Evolutionary conservation across 2,329 filamentous ascomycete genomes (phyloP).

Genomic region (Cladosporium sp.): DNA sequence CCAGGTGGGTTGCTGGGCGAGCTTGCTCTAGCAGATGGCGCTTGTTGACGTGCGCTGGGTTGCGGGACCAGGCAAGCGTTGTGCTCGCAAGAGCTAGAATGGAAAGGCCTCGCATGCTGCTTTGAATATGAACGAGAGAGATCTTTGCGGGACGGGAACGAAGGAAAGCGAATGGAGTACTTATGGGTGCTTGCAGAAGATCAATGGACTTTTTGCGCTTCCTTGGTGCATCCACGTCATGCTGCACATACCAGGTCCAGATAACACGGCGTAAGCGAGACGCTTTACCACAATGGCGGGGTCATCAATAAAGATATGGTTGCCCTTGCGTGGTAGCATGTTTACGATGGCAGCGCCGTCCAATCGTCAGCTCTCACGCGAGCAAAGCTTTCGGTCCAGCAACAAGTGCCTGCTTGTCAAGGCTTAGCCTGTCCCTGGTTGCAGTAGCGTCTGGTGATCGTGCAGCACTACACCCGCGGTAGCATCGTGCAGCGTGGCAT

Average conservation of each 20-base stretch:
- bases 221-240: background rate
- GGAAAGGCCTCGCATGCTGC: background rate
- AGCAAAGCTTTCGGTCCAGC: background rate
- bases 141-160: too few relatives aligned
- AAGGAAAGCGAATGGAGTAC: background rate
- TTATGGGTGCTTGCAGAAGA: background rate
- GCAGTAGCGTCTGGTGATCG: background rate
- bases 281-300: background rate
- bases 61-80: conserved; percentile 16
- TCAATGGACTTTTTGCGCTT: background rate
- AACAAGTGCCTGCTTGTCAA: conserved; percentile 7
- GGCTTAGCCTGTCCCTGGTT: conserved; percentile 7
- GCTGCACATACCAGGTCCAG: background rate
- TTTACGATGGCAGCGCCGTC: background rate
- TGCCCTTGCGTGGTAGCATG: conserved; percentile 1
- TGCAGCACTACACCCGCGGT: background rate
- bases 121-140: background rate
- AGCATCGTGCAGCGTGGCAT: background rate
- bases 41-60: conserved; percentile 25
- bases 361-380: background rate
- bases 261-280: background rate
- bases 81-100: conserved; percentile 13
- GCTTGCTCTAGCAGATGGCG: conserved; percentile 13
- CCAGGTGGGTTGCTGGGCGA: background rate
- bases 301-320: background rate